A percentile compares a stretch with the other conserved stretches of the same genome.
Conservation (phyloP, 768 basidiomycete species). For the Russula vinacea region DNA sequence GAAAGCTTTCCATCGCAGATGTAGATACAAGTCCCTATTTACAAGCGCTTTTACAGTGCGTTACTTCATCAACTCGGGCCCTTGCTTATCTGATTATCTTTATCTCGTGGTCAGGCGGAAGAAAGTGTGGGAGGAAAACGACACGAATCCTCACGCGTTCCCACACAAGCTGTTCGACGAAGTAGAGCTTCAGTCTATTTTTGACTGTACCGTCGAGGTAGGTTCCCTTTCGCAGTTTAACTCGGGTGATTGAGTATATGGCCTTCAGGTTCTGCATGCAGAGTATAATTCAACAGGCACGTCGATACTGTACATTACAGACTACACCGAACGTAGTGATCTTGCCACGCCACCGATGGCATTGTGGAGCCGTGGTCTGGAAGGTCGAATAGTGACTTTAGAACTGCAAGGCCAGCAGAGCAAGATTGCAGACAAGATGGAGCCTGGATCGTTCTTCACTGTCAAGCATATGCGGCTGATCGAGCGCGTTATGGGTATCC, state of each 20-base stretch:
- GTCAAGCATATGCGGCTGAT: slow-evolving; percentile 27
- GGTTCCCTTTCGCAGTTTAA: not conserved
- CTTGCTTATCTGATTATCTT: not conserved
- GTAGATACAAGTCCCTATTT: slow-evolving; percentile 13
- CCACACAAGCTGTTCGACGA: slow-evolving; percentile 25
- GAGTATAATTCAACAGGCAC: slow-evolving; percentile 17
- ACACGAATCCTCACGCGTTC: slow-evolving; percentile 27
- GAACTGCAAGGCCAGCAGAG: slow-evolving; percentile 27
- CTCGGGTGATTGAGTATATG: not conserved
- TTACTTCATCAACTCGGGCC: not conserved
- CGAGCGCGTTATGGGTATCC: slow-evolving; percentile 14
- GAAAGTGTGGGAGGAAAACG: slow-evolving; percentile 28
- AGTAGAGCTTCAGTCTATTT: slow-evolving; percentile 18
- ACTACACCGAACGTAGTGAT: slow-evolving; percentile 26
- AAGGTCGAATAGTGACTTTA: slow-evolving; percentile 20
- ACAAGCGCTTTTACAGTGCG: slow-evolving; percentile 25
- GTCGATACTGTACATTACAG: slow-evolving; percentile 26
- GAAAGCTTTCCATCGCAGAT: slow-evolving; percentile 21
- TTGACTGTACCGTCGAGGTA: slow-evolving; percentile 30
- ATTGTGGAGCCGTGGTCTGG: slow-evolving; percentile 15
- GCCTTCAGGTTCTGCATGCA: slow-evolving; percentile 23
- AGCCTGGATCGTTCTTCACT: slow-evolving; percentile 22
- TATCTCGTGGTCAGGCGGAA: slow-evolving; percentile 23
- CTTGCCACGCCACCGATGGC: slow-evolving; percentile 15
- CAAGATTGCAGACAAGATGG: slow-evolving; percentile 23